Conservation (phyloP, 345 rosid species). For the Erysimum cheiranthoides region DNA sequence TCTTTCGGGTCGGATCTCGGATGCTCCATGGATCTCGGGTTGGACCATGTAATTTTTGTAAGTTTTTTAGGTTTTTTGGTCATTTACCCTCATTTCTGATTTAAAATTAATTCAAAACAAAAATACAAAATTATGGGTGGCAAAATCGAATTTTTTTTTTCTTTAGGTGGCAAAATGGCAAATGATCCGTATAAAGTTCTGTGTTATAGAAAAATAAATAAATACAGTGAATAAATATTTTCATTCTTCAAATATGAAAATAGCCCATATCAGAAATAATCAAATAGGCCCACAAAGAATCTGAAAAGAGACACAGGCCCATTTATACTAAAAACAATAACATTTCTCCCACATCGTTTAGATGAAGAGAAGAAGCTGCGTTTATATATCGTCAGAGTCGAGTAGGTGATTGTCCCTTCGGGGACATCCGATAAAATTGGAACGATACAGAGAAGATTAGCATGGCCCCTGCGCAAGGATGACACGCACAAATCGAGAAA, state of each 20-base stretch:
- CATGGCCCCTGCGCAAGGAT: slow-evolving; percentile 37
- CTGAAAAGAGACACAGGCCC: background rate
- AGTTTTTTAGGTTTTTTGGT: no score
- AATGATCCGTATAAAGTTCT: no score
- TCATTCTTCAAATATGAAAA: background rate
- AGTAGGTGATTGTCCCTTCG: background rate
- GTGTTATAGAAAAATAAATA: no score
- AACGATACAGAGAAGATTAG: slow-evolving; percentile 40
- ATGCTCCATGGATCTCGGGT: no score
- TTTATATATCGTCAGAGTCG: background rate
- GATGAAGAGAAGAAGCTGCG: accelerated
- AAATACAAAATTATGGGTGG: no score
- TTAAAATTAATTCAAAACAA: no score
- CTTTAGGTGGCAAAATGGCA: no score
- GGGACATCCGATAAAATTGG: slow-evolving; percentile 42
- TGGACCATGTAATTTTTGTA: no score
- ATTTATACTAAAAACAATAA: background rate
- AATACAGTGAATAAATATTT: no score
- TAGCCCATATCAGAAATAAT: background rate
- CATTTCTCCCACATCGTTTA: slow-evolving; percentile 29
- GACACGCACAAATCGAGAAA: slow-evolving; percentile 30
- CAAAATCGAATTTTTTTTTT: no score
- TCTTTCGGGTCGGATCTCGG: no score
- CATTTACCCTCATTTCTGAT: no score
- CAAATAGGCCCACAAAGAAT: background rate